Conservation (phyloP, 768 basidiomycete species). For the Boletus rex-veris region DNA sequence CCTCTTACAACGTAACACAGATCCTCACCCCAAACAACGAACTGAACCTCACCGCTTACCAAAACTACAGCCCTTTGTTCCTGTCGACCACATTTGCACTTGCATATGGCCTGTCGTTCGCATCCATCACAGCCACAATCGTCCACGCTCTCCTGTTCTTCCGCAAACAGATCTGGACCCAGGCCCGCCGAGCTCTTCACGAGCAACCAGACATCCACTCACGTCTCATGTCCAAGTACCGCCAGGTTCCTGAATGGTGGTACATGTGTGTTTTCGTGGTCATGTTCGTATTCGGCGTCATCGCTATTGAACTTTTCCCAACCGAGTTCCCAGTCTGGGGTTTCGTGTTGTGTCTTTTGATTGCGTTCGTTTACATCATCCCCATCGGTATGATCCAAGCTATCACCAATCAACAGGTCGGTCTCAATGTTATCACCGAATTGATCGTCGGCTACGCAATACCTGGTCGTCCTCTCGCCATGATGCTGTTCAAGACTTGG, state of each 20-base stretch:
- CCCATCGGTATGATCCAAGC: slow-evolving; percentile 78
- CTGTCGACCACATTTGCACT: slow-evolving; percentile 50
- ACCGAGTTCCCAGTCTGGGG: slow-evolving; percentile 46
- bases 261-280: slow-evolving; percentile 42
- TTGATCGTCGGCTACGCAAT: slow-evolving; percentile 58
- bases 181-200: slow-evolving; percentile 47
- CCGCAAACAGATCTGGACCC: slow-evolving; percentile 53
- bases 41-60: slow-evolving; percentile 34
- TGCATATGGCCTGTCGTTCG: slow-evolving; percentile 48
- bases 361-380: slow-evolving; percentile 63
- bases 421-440: slow-evolving; percentile 67
- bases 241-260: slow-evolving; percentile 61
- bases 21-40: slow-evolving; percentile 33
- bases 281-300: slow-evolving; percentile 58
- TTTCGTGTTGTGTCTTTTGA: slow-evolving; percentile 39
- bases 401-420: slow-evolving; percentile 77
- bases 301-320: slow-evolving; percentile 63
- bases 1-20: slow-evolving; percentile 37
- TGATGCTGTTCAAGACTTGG: slow-evolving; percentile 78
- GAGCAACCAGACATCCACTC: slow-evolving; percentile 61
- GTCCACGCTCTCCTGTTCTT: slow-evolving; percentile 49
- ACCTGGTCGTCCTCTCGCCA: slow-evolving; percentile 65
- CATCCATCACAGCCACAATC: slow-evolving; percentile 39
- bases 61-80: slow-evolving; percentile 40
- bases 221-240: slow-evolving; percentile 56